phyloP scores from a whole-genome alignment of 208 protist genomes.

The Trichomonas tenax region DNA sequence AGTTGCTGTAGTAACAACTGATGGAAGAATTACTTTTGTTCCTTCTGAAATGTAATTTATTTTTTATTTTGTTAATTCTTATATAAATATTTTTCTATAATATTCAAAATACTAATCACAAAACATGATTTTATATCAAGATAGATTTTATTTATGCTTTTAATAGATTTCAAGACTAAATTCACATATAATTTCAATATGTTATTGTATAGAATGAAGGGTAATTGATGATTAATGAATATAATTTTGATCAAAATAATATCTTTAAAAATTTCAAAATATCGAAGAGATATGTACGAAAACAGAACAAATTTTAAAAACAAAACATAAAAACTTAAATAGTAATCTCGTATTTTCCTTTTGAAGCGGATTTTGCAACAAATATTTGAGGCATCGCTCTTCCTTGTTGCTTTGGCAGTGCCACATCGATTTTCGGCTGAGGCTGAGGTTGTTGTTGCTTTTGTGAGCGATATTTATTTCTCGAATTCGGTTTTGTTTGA shows the following conservation, averaged over 20 bases:
- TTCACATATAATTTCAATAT: too few species aligned
- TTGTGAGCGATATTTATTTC: not conserved
- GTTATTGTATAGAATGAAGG: too few species aligned
- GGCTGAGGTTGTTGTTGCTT: not conserved
- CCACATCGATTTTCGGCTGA: not conserved
- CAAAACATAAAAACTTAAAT: not conserved
- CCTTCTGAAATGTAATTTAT: not conserved
- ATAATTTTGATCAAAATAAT: too few species aligned
- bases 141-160: too few species aligned
- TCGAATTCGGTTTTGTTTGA: not conserved
- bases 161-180: too few species aligned
- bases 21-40: not conserved
- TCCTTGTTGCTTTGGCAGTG: not conserved
- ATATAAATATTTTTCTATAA: not conserved
- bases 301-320: too few species aligned
- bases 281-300: too few species aligned
- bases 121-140: too few species aligned
- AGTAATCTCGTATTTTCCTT: not conserved
- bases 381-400: not conserved
- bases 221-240: too few species aligned
- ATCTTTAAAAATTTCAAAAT: too few species aligned
- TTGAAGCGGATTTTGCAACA: not conserved
- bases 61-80: not conserved
- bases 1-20: not conserved
- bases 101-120: too few species aligned